Evolutionary conservation across 352 stramenopile genomes (phyloP), one percentile per base, ranked within the genome.

Genomic region (Globisporangium radiosum): DNA sequence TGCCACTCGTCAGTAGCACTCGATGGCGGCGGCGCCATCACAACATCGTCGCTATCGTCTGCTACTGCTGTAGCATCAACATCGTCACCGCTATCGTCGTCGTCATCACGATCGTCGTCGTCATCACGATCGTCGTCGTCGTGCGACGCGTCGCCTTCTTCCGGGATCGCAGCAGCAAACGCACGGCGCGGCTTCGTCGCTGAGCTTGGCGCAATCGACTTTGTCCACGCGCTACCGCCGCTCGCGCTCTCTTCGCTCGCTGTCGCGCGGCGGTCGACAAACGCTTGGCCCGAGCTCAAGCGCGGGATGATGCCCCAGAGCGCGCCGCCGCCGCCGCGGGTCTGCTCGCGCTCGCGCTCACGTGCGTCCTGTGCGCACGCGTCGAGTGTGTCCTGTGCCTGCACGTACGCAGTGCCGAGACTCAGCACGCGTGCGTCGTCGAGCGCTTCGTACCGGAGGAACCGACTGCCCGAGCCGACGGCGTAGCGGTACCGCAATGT

Each of bases 401-500:
- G 77, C 13, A 88, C 55, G 62, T 90, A 84, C 15, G 79, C 76
- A 11, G 68, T 61, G 1, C 76, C 72, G 1, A 88, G 75, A 17
- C 73, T 65, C 51, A 92, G 76, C 63, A 90, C 78, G 37, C 82
- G 67, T 9, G 65, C 60, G 13, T 59, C 59, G 4, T 72, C 70
- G 37, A 75, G 69, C n/a, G 63, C 73, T 59, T 94, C 84, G 60
- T 89, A 94, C 6, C 84, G 84, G 38, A 81, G 59, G 52, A 97
- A 96, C 56, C 68, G 77, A 45, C 81, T 85, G 13, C 80, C 85
- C 0, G 85, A 84, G 60, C 82, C 95, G 36, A 97, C 69, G 3
- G 81, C 87, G 59, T 96, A 97, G 56, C 85, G 80, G 62, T 96
- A 97, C 19, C 68, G 78, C 47, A 96, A 76, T 19, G 79, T 72